Evolutionary conservation across 2,329 filamentous ascomycete genomes (phyloP).

Genomic region (Phaeomoniella chlamydospora): DNA sequence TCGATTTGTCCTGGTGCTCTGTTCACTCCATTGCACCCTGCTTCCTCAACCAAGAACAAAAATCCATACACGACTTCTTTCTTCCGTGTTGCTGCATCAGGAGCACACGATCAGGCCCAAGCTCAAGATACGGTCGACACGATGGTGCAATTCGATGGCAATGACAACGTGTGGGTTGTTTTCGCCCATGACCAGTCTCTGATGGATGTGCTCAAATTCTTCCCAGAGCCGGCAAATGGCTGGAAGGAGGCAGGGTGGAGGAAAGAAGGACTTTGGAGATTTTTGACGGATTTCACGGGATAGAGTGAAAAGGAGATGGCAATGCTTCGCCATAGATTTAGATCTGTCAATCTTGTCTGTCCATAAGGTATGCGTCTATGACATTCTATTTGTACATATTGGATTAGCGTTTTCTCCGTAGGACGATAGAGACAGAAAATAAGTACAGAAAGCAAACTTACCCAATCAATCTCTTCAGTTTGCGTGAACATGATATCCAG

Average conservation of each 20-base stretch:
- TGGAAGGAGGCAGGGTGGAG: constrained; percentile 17
- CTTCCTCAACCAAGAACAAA: constrained; percentile 6
- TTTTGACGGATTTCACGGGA: no score
- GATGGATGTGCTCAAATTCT: constrained; percentile 10
- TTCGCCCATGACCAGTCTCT: constrained; percentile 15
- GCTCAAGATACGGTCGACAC: constrained; percentile 10
- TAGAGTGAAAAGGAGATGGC: no score
- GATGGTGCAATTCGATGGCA: constrained; percentile 13
- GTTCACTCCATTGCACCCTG: constrained; percentile 12
- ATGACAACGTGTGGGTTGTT: constrained; percentile 14
- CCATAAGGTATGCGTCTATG: no score
- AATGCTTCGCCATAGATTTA: no score
- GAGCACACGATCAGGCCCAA: constrained; percentile 8
- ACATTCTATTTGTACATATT: no score
- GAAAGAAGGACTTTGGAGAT: constrained; percentile 6
- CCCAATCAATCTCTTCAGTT: no score
- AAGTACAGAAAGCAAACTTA: no score
- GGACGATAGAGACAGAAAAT: no score
- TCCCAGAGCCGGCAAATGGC: constrained; percentile 10
- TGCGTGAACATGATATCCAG: no score
- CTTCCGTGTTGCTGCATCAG: constrained; percentile 8
- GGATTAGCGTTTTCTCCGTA: no score
- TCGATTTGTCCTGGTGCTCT: constrained; percentile 12
- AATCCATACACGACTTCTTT: constrained; percentile 9
- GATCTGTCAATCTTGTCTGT: no score